Percentiles rank a stretch among this genome's conserved stretches.
Conservation (phyloP, 192 early-diverging fungal species). For the Backusella mclennaniae region DNA sequence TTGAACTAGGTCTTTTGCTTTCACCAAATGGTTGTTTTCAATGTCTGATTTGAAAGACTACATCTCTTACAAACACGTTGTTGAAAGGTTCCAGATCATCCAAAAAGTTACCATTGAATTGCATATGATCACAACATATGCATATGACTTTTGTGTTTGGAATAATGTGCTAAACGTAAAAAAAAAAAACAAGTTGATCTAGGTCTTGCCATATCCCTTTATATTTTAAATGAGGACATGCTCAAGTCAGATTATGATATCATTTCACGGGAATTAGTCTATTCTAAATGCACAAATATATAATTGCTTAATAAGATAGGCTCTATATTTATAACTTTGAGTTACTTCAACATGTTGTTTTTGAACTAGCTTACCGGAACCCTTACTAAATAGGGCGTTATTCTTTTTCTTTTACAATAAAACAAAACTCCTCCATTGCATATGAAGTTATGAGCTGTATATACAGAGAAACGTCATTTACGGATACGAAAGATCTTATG, state of each 20-base stretch:
- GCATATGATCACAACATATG: background rate
- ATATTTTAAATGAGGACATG: background rate
- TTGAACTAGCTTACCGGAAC: background rate
- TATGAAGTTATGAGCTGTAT: background rate
- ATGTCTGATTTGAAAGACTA: no score
- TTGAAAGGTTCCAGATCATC: background rate
- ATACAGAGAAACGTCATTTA: background rate
- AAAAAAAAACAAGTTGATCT: background rate
- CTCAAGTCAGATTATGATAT: background rate
- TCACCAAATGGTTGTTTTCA: no score
- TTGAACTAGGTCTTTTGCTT: no score
- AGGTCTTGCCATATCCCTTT: background rate
- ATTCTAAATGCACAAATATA: background rate
- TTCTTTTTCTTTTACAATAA: background rate
- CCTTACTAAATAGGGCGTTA: background rate
- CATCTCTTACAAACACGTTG: background rate
- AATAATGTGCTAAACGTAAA: background rate
- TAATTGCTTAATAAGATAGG: background rate
- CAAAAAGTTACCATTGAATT: background rate
- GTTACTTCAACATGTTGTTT: background rate
- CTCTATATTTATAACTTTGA: background rate
- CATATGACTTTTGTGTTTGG: background rate
- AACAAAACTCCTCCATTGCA: background rate
- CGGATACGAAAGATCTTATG: background rate
- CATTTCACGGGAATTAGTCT: background rate